Evolutionary conservation across 352 stramenopile species (phyloP).

Genomic region (Phytopythium helicoides): DNA sequence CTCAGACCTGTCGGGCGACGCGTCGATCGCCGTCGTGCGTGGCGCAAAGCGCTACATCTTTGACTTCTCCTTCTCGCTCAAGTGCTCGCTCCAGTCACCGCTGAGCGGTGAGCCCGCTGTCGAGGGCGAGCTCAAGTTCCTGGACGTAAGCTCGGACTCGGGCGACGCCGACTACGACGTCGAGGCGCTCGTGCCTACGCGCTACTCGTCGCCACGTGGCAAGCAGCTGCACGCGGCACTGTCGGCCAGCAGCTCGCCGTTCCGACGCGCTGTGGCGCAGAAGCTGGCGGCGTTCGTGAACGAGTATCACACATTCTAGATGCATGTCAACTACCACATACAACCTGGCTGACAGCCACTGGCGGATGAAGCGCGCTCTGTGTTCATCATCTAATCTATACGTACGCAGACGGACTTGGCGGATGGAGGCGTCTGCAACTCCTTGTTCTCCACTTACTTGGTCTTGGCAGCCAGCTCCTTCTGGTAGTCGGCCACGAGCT

Average conservation of each 20-base stretch:
- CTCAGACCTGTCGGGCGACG: constrained; percentile 89
- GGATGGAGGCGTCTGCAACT: no score
- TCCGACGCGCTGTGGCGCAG: constrained; percentile 52
- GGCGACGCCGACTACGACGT: constrained; percentile 65
- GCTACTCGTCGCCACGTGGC: constrained; percentile 64
- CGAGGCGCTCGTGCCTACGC: constrained; percentile 59
- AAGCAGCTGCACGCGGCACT: constrained; percentile 71
- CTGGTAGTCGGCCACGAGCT: constrained; percentile 94
- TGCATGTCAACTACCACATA: no score
- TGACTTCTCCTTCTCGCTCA: constrained; percentile 70
- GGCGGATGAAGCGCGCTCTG: not conserved
- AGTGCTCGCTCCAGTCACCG: constrained; percentile 31
- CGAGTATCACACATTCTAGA: constrained; percentile 79
- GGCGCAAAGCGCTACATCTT: constrained; percentile 94
- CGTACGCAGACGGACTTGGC: no score
- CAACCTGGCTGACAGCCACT: no score
- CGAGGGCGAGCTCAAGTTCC: constrained; percentile 67
- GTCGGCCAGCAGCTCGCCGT: constrained; percentile 42
- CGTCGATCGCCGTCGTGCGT: constrained; percentile 89
- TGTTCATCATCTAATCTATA: constrained; percentile 3
- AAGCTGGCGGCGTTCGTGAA: constrained; percentile 62
- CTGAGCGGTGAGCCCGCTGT: constrained; percentile 17
- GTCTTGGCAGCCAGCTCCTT: constrained; percentile 82
- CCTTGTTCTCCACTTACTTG: constrained; percentile 52
- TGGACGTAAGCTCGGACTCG: constrained; percentile 82